Percentiles rank a stretch among this genome's conserved stretches.
Evolutionary conservation across 306 rosid genomes (phyloP).

Genomic region (Vigna hirtella): DNA sequence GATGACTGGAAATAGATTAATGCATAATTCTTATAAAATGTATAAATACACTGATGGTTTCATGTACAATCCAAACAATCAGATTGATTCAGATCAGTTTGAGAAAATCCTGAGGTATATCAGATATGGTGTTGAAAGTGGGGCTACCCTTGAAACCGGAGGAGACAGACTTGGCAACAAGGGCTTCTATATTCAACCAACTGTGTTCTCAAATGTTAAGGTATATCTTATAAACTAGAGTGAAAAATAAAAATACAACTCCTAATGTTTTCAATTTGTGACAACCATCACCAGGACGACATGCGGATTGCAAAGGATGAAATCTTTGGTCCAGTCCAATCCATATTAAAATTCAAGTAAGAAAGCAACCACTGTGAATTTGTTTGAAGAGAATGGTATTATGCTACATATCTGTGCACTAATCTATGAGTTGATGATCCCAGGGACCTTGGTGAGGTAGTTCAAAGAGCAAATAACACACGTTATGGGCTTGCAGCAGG

Average conservation of each 20-base stretch:
- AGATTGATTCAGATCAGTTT: slow-evolving; percentile 83
- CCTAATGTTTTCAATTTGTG: slow-evolving; percentile 28
- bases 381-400: neutral
- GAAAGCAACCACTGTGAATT: slow-evolving; percentile 32
- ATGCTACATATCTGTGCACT: neutral
- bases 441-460: slow-evolving; percentile 78
- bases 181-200: slow-evolving; percentile 86
- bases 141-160: slow-evolving; percentile 89
- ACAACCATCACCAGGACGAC: slow-evolving; percentile 62
- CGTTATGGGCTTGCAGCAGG: slow-evolving; percentile 93
- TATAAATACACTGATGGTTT: slow-evolving; percentile 32
- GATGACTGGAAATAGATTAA: neutral
- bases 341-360: slow-evolving; percentile 86
- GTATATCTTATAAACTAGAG: slow-evolving; percentile 45
- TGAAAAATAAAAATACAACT: neutral
- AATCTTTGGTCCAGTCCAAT: slow-evolving; percentile 94
- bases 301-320: slow-evolving; percentile 88
- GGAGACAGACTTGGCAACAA: slow-evolving; percentile 77
- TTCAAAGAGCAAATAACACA: slow-evolving; percentile 71
- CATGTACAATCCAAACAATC: slow-evolving; percentile 36
- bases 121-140: slow-evolving; percentile 70
- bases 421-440: slow-evolving; percentile 40
- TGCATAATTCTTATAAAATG: slow-evolving; percentile 2
- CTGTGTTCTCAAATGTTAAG: slow-evolving; percentile 88
- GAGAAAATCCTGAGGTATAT: slow-evolving; percentile 77